Evolutionary conservation across 2,329 filamentous ascomycete genomes (phyloP).

Genomic region (Lasiodiplodia theobromae): DNA sequence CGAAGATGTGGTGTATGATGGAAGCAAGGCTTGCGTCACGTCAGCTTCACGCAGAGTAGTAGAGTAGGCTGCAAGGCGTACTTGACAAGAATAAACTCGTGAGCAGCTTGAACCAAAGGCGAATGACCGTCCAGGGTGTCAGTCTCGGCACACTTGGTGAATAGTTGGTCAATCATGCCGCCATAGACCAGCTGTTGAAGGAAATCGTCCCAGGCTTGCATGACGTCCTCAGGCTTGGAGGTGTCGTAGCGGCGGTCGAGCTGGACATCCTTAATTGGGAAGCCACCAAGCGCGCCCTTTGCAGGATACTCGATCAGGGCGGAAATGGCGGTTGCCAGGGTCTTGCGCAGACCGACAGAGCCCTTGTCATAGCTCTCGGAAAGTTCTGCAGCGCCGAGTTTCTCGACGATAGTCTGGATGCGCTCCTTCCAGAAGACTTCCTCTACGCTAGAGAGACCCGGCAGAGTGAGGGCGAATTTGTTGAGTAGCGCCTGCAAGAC

Average conservation of each 20-base stretch:
- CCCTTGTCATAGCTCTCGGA: slow-evolving; percentile 86
- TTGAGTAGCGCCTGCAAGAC: slow-evolving; percentile 73
- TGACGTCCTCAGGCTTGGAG: slow-evolving; percentile 65
- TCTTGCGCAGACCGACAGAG: slow-evolving; percentile 75
- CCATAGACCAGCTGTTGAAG: slow-evolving; percentile 73
- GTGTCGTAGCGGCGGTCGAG: slow-evolving; percentile 61
- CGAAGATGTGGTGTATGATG: slow-evolving; percentile 75
- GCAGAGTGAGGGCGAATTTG: slow-evolving; percentile 69
- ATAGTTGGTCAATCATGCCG: slow-evolving; percentile 69
- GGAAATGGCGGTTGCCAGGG: slow-evolving; percentile 74
- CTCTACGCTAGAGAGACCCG: slow-evolving; percentile 69
- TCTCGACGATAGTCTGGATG: slow-evolving; percentile 44
- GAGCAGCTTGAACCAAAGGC: slow-evolving; percentile 66
- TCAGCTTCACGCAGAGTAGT: slow-evolving; percentile 1
- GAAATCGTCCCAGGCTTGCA: slow-evolving; percentile 71
- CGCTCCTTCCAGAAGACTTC: slow-evolving; percentile 52
- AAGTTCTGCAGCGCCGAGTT: slow-evolving; percentile 70
- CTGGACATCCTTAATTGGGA: slow-evolving; percentile 50
- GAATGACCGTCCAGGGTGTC: slow-evolving; percentile 70
- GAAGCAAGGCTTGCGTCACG: slow-evolving; percentile 67
- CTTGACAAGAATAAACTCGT: slow-evolving; percentile 75
- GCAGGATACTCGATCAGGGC: slow-evolving; percentile 73
- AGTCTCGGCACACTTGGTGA: slow-evolving; percentile 66
- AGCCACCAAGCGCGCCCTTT: slow-evolving; percentile 70
- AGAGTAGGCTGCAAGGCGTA: slow-evolving; percentile 49